Base-by-base conservation (phyloP, 371 early-diverging fungal genomes). In the Mortierella sp. region DNA sequence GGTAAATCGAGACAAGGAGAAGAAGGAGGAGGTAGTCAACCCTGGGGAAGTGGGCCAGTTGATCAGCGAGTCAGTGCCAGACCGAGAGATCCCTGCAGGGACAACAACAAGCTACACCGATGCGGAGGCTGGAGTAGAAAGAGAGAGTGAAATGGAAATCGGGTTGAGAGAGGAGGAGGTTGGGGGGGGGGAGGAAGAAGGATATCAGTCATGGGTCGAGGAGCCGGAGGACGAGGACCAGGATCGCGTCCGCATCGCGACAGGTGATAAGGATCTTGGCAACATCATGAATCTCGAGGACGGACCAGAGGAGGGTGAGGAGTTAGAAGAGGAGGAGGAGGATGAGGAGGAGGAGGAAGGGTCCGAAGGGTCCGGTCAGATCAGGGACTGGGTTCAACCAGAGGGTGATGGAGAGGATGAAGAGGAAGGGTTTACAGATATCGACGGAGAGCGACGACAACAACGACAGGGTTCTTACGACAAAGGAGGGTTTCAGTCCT, bases 141-240 rank as follows among this genome's bases (percentile, higher is more conserved):
- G 21, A 21, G 69, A 69, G 26, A 24, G 26, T 26, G 72, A 40
- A 24, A 5, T 37, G 51, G n/a, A 37, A 3, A 10, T 50, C 16
- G 50, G 50, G 2, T 16, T 14, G 26, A 10, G 6, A 44, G 55
- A 55, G 19, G 55, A 34, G 44, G 79, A 55, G 3, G 31, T 37
- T 3, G 74, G 53, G 13, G 37, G 53, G 3, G 50, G 2, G 11
- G 75, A 64, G 0, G 71, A 34, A 13, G 69, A 59, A 19, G 61
- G 21, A n/a, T 24, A 43, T 11, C 73, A 70, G 10, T 79, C 79
- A 31, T 79, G 79, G 79, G 40, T 75, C 13, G 80, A 80, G 26
- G 76, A 80, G 26, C 76, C 80, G 53, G 72, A 67, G 6, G 71
- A 67, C 8, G 72, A 54, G 13, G 80, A 75, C 26, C 64, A 14